A percentile compares a stretch with the other conserved stretches of the same genome.
Evolutionary conservation across 768 basidiomycete genomes (phyloP).

Genomic region (Mycena rosella): DNA sequence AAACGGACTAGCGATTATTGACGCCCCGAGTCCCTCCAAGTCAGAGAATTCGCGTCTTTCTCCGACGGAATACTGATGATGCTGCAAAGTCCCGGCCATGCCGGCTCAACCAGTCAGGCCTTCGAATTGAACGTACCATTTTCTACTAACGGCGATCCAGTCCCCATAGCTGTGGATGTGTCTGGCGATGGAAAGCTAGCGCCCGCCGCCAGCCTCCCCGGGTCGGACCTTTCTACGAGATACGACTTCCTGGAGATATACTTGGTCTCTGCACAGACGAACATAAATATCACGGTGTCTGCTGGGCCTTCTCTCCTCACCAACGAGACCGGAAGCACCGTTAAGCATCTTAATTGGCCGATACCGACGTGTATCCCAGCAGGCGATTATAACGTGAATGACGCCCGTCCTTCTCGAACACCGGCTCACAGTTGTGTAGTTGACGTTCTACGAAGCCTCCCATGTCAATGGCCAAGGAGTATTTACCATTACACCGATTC

Average conservation of each 20-base stretch:
- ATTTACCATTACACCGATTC: conserved; percentile 53
- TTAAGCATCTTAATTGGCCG: conserved; percentile 48
- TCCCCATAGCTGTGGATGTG: conserved; percentile 38
- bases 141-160: conserved; percentile 6
- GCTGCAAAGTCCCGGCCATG: conserved; percentile 44
- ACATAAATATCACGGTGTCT: conserved; percentile 51
- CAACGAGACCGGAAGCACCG: conserved; percentile 50
- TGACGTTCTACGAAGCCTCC: conserved; percentile 55
- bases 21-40: conserved; percentile 50
- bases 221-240: conserved; percentile 45
- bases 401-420: not conserved
- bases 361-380: conserved; percentile 53
- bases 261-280: conserved; percentile 49
- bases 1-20: conserved; percentile 52
- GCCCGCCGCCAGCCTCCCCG: conserved; percentile 44
- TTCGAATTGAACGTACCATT: conserved; percentile 39
- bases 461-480: conserved; percentile 42
- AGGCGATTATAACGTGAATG: conserved; percentile 54
- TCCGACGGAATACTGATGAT: not conserved
- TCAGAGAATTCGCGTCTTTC: conserved; percentile 23
- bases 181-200: conserved; percentile 55
- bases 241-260: conserved; percentile 51
- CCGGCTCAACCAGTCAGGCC: conserved; percentile 39
- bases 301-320: conserved; percentile 44
- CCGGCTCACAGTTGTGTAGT: conserved; percentile 38